Base-by-base conservation (phyloP, 805 yeast species). In the Kuraishia hungarica region DNA sequence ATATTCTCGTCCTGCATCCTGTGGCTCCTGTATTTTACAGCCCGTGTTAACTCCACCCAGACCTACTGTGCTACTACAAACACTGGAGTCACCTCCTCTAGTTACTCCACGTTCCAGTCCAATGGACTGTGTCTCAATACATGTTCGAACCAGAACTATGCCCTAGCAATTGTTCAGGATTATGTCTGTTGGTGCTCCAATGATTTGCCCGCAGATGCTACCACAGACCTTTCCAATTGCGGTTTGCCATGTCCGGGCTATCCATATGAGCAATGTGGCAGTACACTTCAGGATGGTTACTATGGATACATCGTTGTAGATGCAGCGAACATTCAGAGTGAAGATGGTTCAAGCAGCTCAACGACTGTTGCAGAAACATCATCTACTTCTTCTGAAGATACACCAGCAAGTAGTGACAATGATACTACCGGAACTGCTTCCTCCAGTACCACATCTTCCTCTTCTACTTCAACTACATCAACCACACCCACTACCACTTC, bases 111-210 rank as follows among this genome's bases (percentile, higher is more conserved):
- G 5, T 54, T 19, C 22, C 56, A 54, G 22, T 66, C 72, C 15
- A 76, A 76, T 58, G 83, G 83, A 0, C 63, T 59, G 21, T 80
- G 85, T 60, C 57, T 67, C 6, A 67, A 69, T 51, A 58, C 63
- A 35, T 80, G 85, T 60, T 17, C 48, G 2, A 75, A 72, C 2
- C n/a, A 49, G 2, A 75, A 72, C 2, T 69, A 65, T 56, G 64
- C 72, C 4, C 77, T 73, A 52, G 84, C 78, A 17, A 72, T 80
- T 11, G 67, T 79, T n/a, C 80, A 74, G 60, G 67, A 67, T 5
- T 52, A 64, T 13, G 29, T 64, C 49, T 80, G 85, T 59, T 79
- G 80, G 79, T 80, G 84, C 60, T 69, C 81, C 5, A 68, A 78
- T 59, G 56, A 64, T 20, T 63, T 74, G 15, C 83, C 84, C 5